Base-by-base conservation (phyloP, 1,139 yeast genomes). In the Keqinozyma sinolaborantium region DNA sequence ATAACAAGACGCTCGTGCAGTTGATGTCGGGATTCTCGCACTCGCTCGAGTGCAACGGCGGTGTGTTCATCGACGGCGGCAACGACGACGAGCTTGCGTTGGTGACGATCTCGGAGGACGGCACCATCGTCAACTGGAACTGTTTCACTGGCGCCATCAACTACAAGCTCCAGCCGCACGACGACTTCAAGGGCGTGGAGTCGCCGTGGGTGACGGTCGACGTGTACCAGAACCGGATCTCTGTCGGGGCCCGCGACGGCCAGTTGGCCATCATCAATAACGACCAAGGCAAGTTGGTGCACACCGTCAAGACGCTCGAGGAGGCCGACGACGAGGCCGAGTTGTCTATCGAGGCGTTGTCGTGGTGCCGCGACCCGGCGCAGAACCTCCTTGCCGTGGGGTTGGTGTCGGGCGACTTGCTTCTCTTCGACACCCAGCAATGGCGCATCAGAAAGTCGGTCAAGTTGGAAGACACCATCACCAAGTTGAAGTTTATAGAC, bases 201-300 rank as follows among this genome's bases (percentile, higher is more conserved):
- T 83, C 88, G 38, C 95, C 95, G 20, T 92, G 97, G 97, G 90
- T 90, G 31, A 73, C 92, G 4, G 51, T 84, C 24, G 63, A 77
- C 11, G 55, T 56, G 10, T 53, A 61, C 28, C 64, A 69, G 13
- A 70, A 77, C 38, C 64, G 75, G 32, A 60, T 79, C 14, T 87
- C 87, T 8, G 69, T 79, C 19, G 97, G 97, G 15, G 83, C 94
- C 4, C 75, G 92, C 50, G 95, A 88, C 50, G 97, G 98, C 25
- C 77, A 81, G 34, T 62, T 90, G 43, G 82, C 83, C 8, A 75
- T 92, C 16, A 60, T 92, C 36, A 88, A 87, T 51, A 67, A 78
- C 32, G 84, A 78, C 34, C 73, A 73, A 25, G 97, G 97, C 13
- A 64, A 79, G 36, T 63, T 86, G 4, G 72, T 90, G 30, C 82